A percentile compares a stretch with the other conserved stretches of the same genome.
phyloP scores from a whole-genome alignment of 1,139 yeast species.

The Pichia sp. region DNA sequence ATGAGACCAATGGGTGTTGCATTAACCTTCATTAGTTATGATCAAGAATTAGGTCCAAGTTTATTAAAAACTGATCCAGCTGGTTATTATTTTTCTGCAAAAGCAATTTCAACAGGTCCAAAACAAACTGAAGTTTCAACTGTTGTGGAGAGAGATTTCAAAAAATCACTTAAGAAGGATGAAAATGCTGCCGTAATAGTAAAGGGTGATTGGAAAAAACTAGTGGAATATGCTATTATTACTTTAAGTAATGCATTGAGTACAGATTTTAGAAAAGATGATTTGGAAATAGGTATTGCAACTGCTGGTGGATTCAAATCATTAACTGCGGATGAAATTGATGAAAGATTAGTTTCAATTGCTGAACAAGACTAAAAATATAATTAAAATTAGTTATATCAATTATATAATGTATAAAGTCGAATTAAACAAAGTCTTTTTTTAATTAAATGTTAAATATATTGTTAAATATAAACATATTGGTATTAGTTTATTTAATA shows the following conservation, averaged over 20 bases:
- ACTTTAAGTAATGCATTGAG: constrained; percentile 82
- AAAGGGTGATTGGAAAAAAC: constrained; percentile 82
- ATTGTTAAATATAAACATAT: neutral
- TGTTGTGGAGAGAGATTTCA: constrained; percentile 83
- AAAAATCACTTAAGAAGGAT: constrained; percentile 43
- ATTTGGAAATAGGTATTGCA: constrained; percentile 89
- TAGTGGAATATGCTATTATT: constrained; percentile 84
- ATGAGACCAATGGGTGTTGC: constrained; percentile 98
- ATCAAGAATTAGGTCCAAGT: constrained; percentile 86
- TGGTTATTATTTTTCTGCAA: constrained; percentile 86
- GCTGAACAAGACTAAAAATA: constrained; percentile 80
- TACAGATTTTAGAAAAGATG: constrained; percentile 89
- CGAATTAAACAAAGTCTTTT: neutral
- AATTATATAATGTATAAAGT: neutral
- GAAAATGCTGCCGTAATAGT: constrained; percentile 32
- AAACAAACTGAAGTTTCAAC: constrained; percentile 95
- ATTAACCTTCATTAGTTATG: constrained; percentile 79
- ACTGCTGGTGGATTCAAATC: constrained; percentile 61
- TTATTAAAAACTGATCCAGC: constrained; percentile 95
- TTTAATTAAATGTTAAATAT: neutral
- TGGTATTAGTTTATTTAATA: constrained; percentile 33
- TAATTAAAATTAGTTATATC: neutral
- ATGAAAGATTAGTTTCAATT: constrained; percentile 84
- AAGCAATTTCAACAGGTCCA: constrained; percentile 94
- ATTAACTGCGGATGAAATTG: constrained; percentile 80